Conservation (phyloP, 257 asterid genomes). For the Fraxinus anomala region DNA sequence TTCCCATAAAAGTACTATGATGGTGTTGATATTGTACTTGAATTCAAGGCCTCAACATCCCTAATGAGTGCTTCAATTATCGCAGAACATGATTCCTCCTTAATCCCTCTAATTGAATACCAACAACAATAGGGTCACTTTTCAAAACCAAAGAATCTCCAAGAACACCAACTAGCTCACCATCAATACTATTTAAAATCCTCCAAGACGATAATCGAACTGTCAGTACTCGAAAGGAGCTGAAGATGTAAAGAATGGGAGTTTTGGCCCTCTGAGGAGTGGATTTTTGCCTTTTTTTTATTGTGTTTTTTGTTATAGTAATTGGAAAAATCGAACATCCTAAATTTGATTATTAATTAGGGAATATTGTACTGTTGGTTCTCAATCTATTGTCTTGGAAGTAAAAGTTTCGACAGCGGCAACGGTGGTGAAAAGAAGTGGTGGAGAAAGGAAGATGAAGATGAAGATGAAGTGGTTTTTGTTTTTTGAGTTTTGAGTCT, state of each 20-base stretch:
- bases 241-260: conserved; percentile 82
- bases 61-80: conserved; percentile 56
- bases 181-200: conserved; percentile 80
- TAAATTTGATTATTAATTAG: no score
- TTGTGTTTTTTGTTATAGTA: no score
- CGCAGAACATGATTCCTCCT: conserved; percentile 54
- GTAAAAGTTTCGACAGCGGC: no score
- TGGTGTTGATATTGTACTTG: conserved; percentile 50
- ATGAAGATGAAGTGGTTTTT: no score
- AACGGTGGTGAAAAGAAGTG: no score
- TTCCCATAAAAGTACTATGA: conserved; percentile 84
- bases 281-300: no score
- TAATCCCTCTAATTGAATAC: conserved; percentile 78
- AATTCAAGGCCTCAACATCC: conserved; percentile 64
- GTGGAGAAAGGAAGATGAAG: no score
- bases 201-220: conserved; percentile 54
- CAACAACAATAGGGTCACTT: conserved; percentile 79
- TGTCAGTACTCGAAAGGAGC: conserved; percentile 53
- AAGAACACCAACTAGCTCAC: conserved; percentile 84
- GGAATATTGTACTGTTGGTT: no score
- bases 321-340: no score
- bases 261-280: background rate
- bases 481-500: no score
- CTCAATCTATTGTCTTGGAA: no score
- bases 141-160: conserved; percentile 86